Evolutionary conservation across 2,329 filamentous ascomycete species (phyloP), one percentile per base, ranked within the genome.

Genomic region (Pleurostoma richardsiae): DNA sequence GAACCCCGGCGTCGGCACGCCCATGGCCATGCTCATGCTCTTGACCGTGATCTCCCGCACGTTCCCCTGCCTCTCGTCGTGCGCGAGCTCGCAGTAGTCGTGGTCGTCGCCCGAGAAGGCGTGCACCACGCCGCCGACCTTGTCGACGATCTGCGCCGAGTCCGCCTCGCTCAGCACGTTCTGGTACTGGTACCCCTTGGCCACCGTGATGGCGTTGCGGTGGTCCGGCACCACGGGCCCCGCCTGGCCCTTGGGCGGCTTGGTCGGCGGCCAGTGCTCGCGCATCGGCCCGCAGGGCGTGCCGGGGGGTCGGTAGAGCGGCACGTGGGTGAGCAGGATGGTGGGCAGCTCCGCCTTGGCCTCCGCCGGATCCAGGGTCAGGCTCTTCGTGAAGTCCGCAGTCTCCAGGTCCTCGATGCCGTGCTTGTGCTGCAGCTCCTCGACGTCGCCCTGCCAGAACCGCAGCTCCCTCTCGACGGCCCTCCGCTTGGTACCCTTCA

Each of bases 71-170:
- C 84, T 81, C 19, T 80, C 76, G 3, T 83, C 81, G 65, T 99
- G 94, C 1, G 84, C 76, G 5, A 97, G 71, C 59, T 96, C 91
- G 68, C 94, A 99, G 69, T 97, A 96, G 69, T 99, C 94, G 69
- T 99, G 94, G 61, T 99, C 94, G 58, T 99, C 94, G 8, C 94
- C 94, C 0, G 90, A 96, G 61, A 97, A 99, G 40, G 91, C 86
- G 54, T 94, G 86, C 3, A 82, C 76, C 10, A 97, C 81, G 51
- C 94, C 88, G 31, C 90, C 90, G 31, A 96, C 75, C 52, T 84
- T 88, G 49, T 85, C 77, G 39, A 96, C 72, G 36, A 99, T 72
- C 44, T 84, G 82, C 41, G 82, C 76, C 1, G 91, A 94, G 54
- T 96, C 82, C 3, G 80, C 76, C 43, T 85, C 81, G 43, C 79